Evolutionary conservation across 495 filamentous ascomycete genomes (phyloP).

Genomic region (Tuber indicum): DNA sequence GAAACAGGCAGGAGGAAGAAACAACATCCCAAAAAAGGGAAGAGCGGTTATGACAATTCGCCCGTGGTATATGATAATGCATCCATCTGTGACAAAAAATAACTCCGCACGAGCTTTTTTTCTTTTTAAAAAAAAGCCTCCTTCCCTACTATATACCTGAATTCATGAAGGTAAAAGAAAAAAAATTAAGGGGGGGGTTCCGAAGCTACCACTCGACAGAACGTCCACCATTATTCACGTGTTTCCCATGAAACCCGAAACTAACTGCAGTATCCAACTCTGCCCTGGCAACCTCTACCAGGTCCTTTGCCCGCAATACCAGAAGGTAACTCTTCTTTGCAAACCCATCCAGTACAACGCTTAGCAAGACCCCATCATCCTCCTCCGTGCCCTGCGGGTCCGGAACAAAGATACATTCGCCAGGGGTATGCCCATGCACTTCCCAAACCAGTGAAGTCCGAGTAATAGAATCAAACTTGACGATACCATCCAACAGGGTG

Average conservation of each 20-base stretch:
- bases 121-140: not conserved
- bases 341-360: conserved; percentile 62
- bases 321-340: conserved; percentile 62
- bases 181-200: no score
- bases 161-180: not conserved
- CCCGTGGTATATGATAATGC: not conserved
- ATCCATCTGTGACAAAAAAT: not conserved
- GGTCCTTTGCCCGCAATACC: conserved; percentile 58
- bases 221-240: conserved; percentile 43
- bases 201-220: conserved; percentile 9
- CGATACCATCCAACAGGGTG: conserved; percentile 59
- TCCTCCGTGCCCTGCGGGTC: conserved; percentile 49
- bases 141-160: not conserved
- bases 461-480: conserved; percentile 60
- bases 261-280: conserved; percentile 55
- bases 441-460: conserved; percentile 51
- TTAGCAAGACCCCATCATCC: conserved; percentile 68
- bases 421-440: conserved; percentile 58
- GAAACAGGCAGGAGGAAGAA: not conserved
- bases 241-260: conserved; percentile 67
- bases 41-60: not conserved
- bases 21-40: not conserved
- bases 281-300: conserved; percentile 63
- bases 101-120: not conserved
- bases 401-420: conserved; percentile 67